These are phyloP conservation scores for Vigna unguiculata DNA, from an alignment of 306 rosid species.

Conservation along the genomic window DNA sequence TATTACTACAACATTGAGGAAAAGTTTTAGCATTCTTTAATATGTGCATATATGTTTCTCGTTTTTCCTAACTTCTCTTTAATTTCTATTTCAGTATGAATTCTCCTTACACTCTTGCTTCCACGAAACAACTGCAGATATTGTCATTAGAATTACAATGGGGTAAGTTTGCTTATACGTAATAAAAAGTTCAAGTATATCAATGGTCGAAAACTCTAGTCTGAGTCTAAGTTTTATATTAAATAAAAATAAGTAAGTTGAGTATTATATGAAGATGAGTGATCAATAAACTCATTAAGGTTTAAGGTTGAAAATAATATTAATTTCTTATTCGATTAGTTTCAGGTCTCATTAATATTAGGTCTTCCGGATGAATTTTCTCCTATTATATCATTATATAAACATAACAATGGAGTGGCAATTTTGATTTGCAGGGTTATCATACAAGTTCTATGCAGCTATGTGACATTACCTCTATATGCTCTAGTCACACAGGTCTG, in stretches of 20 bases:
- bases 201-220: neutral
- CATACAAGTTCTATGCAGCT: conserved; percentile 78
- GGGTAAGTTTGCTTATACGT: conserved; percentile 67
- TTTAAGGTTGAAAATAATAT: too few relatives aligned
- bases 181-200: neutral
- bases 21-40: neutral
- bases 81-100: conserved; percentile 56
- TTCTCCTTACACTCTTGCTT: conserved; percentile 60
- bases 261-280: too few relatives aligned
- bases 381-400: neutral
- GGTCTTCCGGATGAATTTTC: too few relatives aligned
- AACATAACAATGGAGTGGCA: conserved; percentile 11
- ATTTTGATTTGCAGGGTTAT: conserved; percentile 68
- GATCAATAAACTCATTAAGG: too few relatives aligned
- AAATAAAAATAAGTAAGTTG: too few relatives aligned
- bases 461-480: conserved; percentile 87
- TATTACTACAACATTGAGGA: neutral
- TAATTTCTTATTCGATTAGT: too few relatives aligned
- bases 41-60: too few relatives aligned
- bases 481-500: conserved; percentile 90
- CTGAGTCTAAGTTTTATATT: too few relatives aligned
- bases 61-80: neutral
- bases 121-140: conserved; percentile 55
- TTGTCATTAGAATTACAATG: conserved; percentile 56
- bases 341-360: too few relatives aligned